A percentile compares a stretch with the other conserved stretches of the same genome.
phyloP scores from a whole-genome alignment of 2,329 filamentous ascomycete genomes.

The Bisporella sp. region DNA sequence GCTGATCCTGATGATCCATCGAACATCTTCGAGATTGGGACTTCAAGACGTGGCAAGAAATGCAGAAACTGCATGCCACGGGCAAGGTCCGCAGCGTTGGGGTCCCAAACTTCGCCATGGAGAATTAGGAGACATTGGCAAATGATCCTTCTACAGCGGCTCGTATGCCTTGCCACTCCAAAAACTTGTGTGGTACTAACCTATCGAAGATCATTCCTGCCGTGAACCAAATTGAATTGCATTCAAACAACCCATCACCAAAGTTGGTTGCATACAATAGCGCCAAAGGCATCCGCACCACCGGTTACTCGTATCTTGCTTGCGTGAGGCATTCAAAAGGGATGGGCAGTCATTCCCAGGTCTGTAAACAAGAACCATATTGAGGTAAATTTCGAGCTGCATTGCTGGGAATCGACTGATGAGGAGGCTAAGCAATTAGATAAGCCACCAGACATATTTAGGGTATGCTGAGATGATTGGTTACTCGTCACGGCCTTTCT shows the following conservation, averaged over 20 bases:
- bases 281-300: constrained; percentile 67
- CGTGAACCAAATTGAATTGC: constrained; percentile 78
- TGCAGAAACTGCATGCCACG: constrained; percentile 61
- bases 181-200: background rate
- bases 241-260: constrained; percentile 74
- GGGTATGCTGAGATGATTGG: constrained; percentile 72
- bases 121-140: constrained; percentile 71
- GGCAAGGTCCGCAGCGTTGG: constrained; percentile 76
- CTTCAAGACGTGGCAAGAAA: constrained; percentile 68
- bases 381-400: constrained; percentile 66
- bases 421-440: constrained; percentile 64
- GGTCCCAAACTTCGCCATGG: constrained; percentile 80
- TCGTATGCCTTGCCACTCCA: constrained; percentile 9
- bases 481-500: constrained; percentile 71
- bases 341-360: constrained; percentile 82
- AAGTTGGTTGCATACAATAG: constrained; percentile 69
- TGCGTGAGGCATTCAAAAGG: constrained; percentile 74
- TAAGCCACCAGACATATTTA: constrained; percentile 53
- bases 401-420: constrained; percentile 65
- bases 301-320: constrained; percentile 71
- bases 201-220: constrained; percentile 45
- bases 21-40: constrained; percentile 71
- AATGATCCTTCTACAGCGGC: constrained; percentile 58
- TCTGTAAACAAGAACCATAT: constrained; percentile 68
- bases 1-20: constrained; percentile 48